Percentiles rank a stretch among this genome's conserved stretches.
These are phyloP conservation scores for Suillus decipiens DNA, from an alignment of 768 basidiomycete genomes.

Conservation along the genomic window DNA sequence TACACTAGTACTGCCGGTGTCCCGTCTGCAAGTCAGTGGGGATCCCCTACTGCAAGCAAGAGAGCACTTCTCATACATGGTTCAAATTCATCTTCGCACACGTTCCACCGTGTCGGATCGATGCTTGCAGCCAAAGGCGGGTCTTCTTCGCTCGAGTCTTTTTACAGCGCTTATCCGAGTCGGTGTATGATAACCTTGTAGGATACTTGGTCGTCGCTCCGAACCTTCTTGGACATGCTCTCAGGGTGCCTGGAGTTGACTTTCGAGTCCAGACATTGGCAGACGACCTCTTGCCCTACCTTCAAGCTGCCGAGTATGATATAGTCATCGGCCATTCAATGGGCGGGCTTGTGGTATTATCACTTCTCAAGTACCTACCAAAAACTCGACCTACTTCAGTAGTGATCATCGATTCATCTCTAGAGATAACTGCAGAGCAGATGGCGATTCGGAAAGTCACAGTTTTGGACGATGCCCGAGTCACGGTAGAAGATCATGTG, in stretches of 20 bases:
- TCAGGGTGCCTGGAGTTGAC: constrained; percentile 2
- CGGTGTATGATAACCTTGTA: constrained; percentile 4
- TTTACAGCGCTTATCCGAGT: not conserved
- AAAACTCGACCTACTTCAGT: constrained; percentile 11
- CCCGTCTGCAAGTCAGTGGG: constrained; percentile 9
- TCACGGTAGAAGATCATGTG: constrained; percentile 4
- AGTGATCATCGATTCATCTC: constrained; percentile 21
- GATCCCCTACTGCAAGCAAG: constrained; percentile 17
- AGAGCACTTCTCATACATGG: constrained; percentile 25
- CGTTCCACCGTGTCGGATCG: constrained; percentile 18
- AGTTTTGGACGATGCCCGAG: not conserved
- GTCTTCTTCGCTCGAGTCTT: not conserved
- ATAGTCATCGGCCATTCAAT: constrained; percentile 25
- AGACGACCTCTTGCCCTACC: constrained; percentile 6
- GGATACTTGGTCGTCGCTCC: constrained; percentile 29
- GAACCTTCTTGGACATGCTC: constrained; percentile 24
- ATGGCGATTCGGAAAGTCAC: not conserved
- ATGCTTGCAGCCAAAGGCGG: constrained; percentile 21
- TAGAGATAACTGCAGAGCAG: constrained; percentile 3
- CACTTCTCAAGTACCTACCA: constrained; percentile 21
- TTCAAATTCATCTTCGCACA: constrained; percentile 14
- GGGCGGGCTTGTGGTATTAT: constrained; percentile 17
- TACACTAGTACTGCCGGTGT: not conserved
- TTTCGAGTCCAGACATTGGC: constrained; percentile 5
- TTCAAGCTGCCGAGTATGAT: constrained; percentile 4